Evolutionary conservation across 108 stramenopile species (phyloP).

Genomic region (Epithemia pelagica): DNA sequence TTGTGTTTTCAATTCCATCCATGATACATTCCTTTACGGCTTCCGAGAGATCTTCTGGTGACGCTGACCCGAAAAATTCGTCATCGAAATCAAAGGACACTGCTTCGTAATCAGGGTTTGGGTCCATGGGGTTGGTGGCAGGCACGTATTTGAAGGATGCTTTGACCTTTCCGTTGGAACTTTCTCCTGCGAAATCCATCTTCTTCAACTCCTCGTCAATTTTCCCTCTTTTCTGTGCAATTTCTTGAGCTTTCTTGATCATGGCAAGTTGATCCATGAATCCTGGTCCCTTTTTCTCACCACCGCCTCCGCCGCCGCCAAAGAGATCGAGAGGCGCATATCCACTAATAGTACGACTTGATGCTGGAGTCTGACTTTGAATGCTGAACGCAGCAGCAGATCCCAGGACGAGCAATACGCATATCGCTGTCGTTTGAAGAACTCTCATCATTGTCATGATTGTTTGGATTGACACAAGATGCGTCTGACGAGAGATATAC

Average conservation of each 20-base stretch:
- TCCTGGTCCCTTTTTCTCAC: slow-evolving; percentile 41
- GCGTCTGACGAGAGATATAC: no score
- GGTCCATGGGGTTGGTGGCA: slow-evolving; percentile 70
- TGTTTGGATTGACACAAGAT: no score
- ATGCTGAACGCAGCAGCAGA: not conserved
- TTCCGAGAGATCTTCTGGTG: slow-evolving; percentile 51
- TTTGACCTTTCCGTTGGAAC: slow-evolving; percentile 62
- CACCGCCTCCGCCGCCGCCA: slow-evolving; percentile 40
- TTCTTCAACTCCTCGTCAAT: slow-evolving; percentile 64
- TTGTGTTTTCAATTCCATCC: slow-evolving; percentile 53
- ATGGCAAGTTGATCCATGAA: slow-evolving; percentile 89
- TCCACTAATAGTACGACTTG: no score
- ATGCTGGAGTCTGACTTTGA: not conserved
- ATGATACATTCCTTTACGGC: slow-evolving; percentile 58
- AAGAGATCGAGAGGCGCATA: slow-evolving; percentile 2
- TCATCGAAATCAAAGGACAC: slow-evolving; percentile 64
- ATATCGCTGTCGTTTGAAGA: not conserved
- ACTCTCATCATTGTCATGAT: not conserved
- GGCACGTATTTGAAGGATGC: slow-evolving; percentile 67
- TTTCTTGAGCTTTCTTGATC: slow-evolving; percentile 87
- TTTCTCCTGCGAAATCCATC: slow-evolving; percentile 41
- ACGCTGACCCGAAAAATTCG: slow-evolving; percentile 51
- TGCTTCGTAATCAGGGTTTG: slow-evolving; percentile 73
- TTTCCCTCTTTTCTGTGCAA: slow-evolving; percentile 63
- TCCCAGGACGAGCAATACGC: not conserved